Percentiles rank a stretch among this genome's conserved stretches.
Evolutionary conservation across 306 rosid species (phyloP).

Genomic region (Inga laurina): DNA sequence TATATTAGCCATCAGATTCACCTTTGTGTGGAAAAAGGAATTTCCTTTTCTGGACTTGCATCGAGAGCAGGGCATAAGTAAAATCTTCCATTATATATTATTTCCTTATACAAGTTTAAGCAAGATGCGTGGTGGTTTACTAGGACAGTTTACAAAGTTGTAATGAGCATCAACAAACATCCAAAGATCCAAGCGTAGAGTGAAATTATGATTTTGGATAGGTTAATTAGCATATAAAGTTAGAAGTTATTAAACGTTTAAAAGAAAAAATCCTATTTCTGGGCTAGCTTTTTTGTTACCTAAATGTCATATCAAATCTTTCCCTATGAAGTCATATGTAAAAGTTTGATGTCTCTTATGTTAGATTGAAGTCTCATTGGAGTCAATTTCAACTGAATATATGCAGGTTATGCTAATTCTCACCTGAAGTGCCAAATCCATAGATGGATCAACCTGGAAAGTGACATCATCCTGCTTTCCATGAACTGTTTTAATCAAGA

Average conservation of each 20-base stretch:
- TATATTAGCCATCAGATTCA: conserved; percentile 7
- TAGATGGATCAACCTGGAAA: conserved; percentile 78
- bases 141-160: conserved; percentile 3
- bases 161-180: conserved; percentile 3
- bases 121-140: conserved; percentile 17
- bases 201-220: background rate
- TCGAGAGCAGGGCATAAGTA: background rate
- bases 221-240: conserved; percentile 14
- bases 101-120: background rate
- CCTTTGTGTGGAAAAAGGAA: background rate
- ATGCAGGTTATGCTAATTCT: conserved; percentile 3
- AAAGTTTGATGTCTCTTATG: background rate
- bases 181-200: conserved; percentile 3
- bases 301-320: background rate
- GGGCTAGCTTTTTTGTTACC: background rate
- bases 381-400: background rate
- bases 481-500: conserved; percentile 63
- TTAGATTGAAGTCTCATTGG: background rate
- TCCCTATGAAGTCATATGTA: background rate
- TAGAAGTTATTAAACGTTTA: background rate
- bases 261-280: background rate
- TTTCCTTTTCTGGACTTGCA: background rate
- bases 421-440: conserved; percentile 98
- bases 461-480: conserved; percentile 62
- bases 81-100: background rate